phyloP scores from a whole-genome alignment of 1,284 basidiomycete genomes.

The Pascua guehoae region DNA sequence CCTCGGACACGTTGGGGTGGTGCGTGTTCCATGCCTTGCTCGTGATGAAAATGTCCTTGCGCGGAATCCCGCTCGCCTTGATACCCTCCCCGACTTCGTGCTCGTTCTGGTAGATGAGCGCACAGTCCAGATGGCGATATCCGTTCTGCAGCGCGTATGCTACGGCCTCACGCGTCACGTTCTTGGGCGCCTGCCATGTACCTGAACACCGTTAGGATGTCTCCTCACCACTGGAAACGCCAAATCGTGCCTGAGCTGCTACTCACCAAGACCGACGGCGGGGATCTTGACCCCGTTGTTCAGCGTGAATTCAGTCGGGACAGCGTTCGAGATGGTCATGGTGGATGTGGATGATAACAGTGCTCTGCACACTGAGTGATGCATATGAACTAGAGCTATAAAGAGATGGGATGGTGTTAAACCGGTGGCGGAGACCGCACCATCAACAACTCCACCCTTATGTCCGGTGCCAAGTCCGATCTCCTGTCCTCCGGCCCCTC shows the following conservation, averaged over 20 bases:
- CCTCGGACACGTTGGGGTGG: constrained; percentile 58
- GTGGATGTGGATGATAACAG: background rate
- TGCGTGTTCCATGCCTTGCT: constrained; percentile 54
- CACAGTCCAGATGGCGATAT: constrained; percentile 69
- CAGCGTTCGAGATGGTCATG: background rate
- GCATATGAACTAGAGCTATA: too few relatives aligned
- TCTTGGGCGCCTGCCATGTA: constrained; percentile 3
- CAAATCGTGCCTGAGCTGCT: too few relatives aligned
- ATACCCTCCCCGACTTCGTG: constrained; percentile 66
- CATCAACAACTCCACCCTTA: too few relatives aligned
- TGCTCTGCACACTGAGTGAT: too few relatives aligned
- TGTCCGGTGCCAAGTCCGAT: too few relatives aligned
- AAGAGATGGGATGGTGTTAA: too few relatives aligned
- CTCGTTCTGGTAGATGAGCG: constrained; percentile 69
- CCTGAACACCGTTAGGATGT: background rate
- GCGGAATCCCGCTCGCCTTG: constrained; percentile 69
- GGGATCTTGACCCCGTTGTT: constrained; percentile 65
- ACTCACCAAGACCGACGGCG: constrained; percentile 61
- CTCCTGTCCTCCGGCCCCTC: too few relatives aligned
- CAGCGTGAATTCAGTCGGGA: constrained; percentile 57
- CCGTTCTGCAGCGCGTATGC: constrained; percentile 37
- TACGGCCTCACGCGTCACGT: constrained; percentile 16
- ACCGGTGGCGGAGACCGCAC: too few relatives aligned
- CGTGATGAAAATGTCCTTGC: constrained; percentile 79
- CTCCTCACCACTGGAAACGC: background rate